Base-by-base conservation (phyloP, 2,329 filamentous ascomycete species). In the Cladophialophora immunda region DNA sequence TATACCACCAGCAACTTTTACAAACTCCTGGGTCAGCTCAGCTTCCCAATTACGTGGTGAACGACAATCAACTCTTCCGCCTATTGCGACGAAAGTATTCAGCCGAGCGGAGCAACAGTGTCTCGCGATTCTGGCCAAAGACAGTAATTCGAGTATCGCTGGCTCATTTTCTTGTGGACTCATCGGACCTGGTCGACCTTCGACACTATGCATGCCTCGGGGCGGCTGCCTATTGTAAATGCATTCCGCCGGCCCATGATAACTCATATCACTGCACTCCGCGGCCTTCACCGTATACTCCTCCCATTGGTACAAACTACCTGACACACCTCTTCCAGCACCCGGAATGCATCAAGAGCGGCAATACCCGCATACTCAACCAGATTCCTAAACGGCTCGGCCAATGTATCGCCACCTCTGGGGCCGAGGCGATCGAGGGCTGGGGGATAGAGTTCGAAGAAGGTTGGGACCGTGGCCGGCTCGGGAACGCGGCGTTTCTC, bases 381-480 rank as follows among this genome's bases (percentile, higher is more conserved):
- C 36, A 41, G 17, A 15, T 41, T n/a, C 36, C 36, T 3, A 41
- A 41, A 41, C 36, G 36, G 4, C 9, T 41, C 7, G 36, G 36
- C 1, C 36, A 41, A 9, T 41, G 36, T n/a, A 56, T 56, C 1
- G 54, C 29, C 2, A 56, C 29, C 13, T 34, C 54, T 19, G 54
- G 54, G 29, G 32, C 7, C 29, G 29, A 56, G 54, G 22, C 13
- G 11, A 8, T 56, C 11, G 54, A 56, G 22, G 54, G 8, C 2
- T 56, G 54, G 54, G 54, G 54, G 8, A 56, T 56, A 2, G 54
- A 56, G 54, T 56, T 56, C 29, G 54, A 56, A 56, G 54, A 56
- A 56, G 54, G 54, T 36, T 56, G 54, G 54, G 54, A 56, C 22
- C 54, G 54, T 3, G 54, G 29, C 29, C 54, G 54, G 54, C 54